Percentiles rank a stretch among this genome's conserved stretches.
These are phyloP conservation scores for Nannochloropsis oceanica DNA, from an alignment of 108 stramenopile species.

Conservation along the genomic window DNA sequence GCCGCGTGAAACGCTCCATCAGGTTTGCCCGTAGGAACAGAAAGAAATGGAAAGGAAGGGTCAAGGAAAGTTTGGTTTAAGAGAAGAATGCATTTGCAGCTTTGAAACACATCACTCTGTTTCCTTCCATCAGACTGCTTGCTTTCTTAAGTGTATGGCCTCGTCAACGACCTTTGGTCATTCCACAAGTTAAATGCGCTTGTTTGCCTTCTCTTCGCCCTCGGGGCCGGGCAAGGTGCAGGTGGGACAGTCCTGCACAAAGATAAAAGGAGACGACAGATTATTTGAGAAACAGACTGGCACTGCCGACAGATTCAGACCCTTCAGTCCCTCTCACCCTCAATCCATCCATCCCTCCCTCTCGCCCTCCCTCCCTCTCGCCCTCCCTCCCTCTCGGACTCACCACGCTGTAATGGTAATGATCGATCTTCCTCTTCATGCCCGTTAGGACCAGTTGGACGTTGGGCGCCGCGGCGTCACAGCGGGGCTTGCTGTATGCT, in stretches of 20 bases:
- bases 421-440: not conserved
- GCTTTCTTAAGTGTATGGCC: no score
- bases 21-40: no score
- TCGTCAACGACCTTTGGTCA: no score
- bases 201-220: not conserved
- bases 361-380: not conserved
- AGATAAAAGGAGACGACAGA: not conserved
- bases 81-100: no score
- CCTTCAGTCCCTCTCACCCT: not conserved
- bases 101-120: no score
- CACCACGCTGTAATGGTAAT: not conserved
- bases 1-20: no score
- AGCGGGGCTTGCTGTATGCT: not conserved
- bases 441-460: not conserved
- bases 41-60: no score
- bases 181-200: not conserved
- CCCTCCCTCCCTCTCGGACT: not conserved
- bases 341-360: not conserved
- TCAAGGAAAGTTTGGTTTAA: no score
- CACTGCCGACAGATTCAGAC: not conserved
- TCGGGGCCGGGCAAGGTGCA: not conserved
- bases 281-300: not conserved
- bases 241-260: not conserved
- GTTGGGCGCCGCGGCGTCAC: not conserved
- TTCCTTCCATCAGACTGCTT: no score